Percentiles rank a stretch among this genome's conserved stretches.
These are phyloP conservation scores for Hippophae gyantsensis DNA, from an alignment of 306 rosid genomes.

Conservation along the genomic window DNA sequence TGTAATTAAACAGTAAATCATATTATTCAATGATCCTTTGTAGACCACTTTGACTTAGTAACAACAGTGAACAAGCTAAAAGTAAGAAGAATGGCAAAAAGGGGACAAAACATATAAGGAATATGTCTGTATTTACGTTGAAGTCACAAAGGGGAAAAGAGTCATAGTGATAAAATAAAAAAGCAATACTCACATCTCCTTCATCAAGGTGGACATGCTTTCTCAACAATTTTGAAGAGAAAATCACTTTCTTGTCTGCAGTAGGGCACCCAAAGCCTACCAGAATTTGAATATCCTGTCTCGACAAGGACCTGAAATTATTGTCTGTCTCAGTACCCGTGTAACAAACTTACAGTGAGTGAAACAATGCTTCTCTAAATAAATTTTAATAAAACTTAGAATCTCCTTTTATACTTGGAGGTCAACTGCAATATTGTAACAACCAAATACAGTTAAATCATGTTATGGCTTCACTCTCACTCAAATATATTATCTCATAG, in stretches of 20 bases:
- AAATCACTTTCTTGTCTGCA: conserved; percentile 77
- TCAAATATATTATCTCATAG: no score
- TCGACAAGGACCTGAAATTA: conserved; percentile 78
- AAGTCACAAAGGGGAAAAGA: neutral
- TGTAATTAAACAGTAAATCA: no score
- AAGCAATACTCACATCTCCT: conserved; percentile 76
- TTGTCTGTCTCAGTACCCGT: conserved; percentile 24
- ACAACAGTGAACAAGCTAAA: no score
- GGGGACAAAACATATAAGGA: no score
- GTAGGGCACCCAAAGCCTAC: conserved; percentile 95
- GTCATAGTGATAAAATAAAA: neutral
- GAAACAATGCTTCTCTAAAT: conserved; percentile 9
- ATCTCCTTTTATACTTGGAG: neutral
- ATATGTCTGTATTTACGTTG: no score
- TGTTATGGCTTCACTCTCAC: no score
- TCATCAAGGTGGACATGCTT: conserved; percentile 83
- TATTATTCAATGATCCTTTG: no score
- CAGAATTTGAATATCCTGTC: conserved; percentile 73
- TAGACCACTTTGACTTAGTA: no score
- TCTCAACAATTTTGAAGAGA: conserved; percentile 79
- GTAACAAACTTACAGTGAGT: conserved; percentile 1
- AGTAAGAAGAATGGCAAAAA: no score
- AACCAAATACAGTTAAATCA: neutral
- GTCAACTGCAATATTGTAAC: neutral
- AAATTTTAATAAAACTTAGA: conserved; percentile 10